phyloP scores from a whole-genome alignment of 2,329 filamentous ascomycete genomes.

The Cercospora zeina region DNA sequence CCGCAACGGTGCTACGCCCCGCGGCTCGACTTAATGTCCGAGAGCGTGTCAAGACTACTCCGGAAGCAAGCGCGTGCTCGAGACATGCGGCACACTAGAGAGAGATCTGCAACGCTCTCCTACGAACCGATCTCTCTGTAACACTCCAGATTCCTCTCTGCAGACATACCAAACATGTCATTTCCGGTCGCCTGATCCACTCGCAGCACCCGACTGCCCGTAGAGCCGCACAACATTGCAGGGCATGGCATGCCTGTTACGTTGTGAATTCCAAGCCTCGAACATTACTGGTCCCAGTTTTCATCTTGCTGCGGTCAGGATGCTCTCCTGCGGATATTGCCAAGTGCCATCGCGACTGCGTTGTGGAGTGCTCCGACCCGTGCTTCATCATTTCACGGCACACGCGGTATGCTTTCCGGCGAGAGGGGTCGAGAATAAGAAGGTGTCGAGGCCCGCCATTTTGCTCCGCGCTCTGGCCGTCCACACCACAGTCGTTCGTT shows the following conservation, averaged over 20 bases:
- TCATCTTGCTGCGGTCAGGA: constrained; percentile 16
- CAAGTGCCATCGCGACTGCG: constrained; percentile 13
- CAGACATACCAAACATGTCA: not conserved
- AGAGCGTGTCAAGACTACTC: not conserved
- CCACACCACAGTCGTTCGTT: constrained; percentile 10
- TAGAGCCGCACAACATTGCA: constrained; percentile 5
- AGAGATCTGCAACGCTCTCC: constrained; percentile 12
- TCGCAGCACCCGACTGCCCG: not conserved
- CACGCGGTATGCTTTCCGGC: constrained; percentile 1
- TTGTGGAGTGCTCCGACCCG: constrained; percentile 10
- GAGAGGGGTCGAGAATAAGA: constrained; percentile 13
- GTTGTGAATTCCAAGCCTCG: not conserved
- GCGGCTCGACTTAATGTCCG: not conserved
- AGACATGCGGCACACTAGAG: constrained; percentile 7
- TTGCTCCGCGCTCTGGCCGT: not conserved
- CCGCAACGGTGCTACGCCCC: not conserved
- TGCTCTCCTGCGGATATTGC: constrained; percentile 9
- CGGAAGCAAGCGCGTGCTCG: not conserved
- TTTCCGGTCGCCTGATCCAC: constrained; percentile 8
- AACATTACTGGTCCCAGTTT: constrained; percentile 16
- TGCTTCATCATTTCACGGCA: constrained; percentile 18
- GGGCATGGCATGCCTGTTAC: constrained; percentile 7
- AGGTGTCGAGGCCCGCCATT: constrained; percentile 10
- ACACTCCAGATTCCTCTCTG: not conserved
- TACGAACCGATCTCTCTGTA: constrained; percentile 1